Evolutionary conservation across 192 early-diverging fungal genomes (phyloP), one percentile per base, ranked within the genome.

Genomic region (Rhizophagus clarus): DNA sequence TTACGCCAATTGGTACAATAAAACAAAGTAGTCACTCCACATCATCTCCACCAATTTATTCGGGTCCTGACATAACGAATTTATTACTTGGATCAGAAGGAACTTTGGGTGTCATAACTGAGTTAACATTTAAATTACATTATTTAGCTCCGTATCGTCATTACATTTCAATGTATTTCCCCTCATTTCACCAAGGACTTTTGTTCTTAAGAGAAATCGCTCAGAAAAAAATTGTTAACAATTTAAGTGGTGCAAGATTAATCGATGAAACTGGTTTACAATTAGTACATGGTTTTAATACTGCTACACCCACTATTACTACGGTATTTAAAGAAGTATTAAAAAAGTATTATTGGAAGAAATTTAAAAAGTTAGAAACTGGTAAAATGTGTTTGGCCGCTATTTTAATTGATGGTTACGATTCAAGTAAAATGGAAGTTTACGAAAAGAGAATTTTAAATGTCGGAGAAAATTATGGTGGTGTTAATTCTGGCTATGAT

Each of bases 351-450:
- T 74, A 74, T 56, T 56, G 17, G 29, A 74, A 74, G 29, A 74
- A 60, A 22, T 28, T 51, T 28, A 74, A 74, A 74, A 32, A 32
- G 2, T 74, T 60, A 56, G 20, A 61, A 61, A 17, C 29, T 37
- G 73, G 73, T 51, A 74, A 74, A 61, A 74, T 74, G 73, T 74
- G 49, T 60, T 74, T 74, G 12, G 73, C 49, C 8, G 73, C 49
- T 60, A 60, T 74, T 24, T 11, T 74, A 28, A 20, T 74, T 74
- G 49, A 74, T 32, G 26, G 49, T 32, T 12, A 74, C 34, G 49
- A 74, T 74, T 2, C n/a, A 11, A 22, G n/a, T 22, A 74, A 74
- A 51, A 32, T 74, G 22, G 28, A 61, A 32, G 4, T 2, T 12
- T 26, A 74, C 28, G 49, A 74, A 74, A 49, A 74, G 26, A 74